These are phyloP conservation scores for Fusarium napiforme DNA, from an alignment of 2,329 filamentous ascomycete genomes.

Conservation along the genomic window DNA sequence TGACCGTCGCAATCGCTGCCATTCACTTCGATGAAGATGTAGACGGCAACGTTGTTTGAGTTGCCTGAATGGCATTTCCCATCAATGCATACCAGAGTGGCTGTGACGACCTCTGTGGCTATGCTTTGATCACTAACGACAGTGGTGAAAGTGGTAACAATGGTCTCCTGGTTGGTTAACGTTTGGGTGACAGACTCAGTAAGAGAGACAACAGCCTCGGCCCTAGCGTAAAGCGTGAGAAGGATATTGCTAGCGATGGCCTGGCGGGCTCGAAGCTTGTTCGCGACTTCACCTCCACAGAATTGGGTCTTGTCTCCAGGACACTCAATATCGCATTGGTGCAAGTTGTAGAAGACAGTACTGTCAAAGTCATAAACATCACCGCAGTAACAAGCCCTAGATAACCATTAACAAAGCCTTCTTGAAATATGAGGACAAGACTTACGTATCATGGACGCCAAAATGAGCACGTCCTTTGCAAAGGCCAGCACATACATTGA, in stretches of 20 bases:
- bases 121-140: not conserved
- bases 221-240: not conserved
- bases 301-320: constrained; percentile 33
- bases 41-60: not conserved
- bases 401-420: rapidly evolving
- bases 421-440: not conserved
- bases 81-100: not conserved
- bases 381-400: constrained; percentile 40
- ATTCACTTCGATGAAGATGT: not conserved
- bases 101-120: not conserved
- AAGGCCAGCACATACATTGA: constrained; percentile 42
- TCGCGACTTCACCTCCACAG: constrained; percentile 33
- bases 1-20: not conserved
- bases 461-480: constrained; percentile 43
- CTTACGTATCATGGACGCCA: constrained; percentile 43
- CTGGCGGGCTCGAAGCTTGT: constrained; percentile 31
- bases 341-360: not conserved
- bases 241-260: not conserved
- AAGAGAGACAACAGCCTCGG: not conserved
- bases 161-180: not conserved
- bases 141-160: not conserved
- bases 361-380: constrained; percentile 1
- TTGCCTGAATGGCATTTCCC: not conserved
- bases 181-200: not conserved
- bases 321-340: constrained; percentile 31